Evolutionary conservation across 768 basidiomycete genomes (phyloP).

Genomic region (Dacryopinax spathularia): DNA sequence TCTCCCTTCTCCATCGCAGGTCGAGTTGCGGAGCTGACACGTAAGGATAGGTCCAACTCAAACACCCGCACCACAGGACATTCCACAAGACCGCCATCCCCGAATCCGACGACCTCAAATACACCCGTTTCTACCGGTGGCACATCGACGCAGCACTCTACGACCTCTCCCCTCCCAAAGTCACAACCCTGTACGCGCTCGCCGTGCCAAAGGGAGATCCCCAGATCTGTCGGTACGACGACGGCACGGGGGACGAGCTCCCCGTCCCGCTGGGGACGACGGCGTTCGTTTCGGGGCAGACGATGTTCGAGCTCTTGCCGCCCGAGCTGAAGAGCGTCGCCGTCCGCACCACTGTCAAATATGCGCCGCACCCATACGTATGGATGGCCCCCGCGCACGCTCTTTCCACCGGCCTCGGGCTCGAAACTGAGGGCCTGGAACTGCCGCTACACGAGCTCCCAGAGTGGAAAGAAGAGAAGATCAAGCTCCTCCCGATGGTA

Average conservation of each 20-base stretch:
- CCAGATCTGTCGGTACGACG: slow-evolving; percentile 66
- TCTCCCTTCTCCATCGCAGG: not conserved
- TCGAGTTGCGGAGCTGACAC: not conserved
- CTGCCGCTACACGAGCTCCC: slow-evolving; percentile 53
- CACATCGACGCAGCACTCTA: slow-evolving; percentile 84
- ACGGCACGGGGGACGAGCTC: slow-evolving; percentile 74
- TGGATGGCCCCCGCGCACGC: slow-evolving; percentile 77
- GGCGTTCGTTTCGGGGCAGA: slow-evolving; percentile 54
- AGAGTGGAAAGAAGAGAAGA: slow-evolving; percentile 61
- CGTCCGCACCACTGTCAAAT: slow-evolving; percentile 58
- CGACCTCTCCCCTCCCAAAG: slow-evolving; percentile 60
- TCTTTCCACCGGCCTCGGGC: slow-evolving; percentile 64
- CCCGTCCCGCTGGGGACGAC: slow-evolving; percentile 76
- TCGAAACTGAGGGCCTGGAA: slow-evolving; percentile 66
- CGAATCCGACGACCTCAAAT: slow-evolving; percentile 52
- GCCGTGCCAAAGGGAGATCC: slow-evolving; percentile 47
- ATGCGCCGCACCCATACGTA: slow-evolving; percentile 76
- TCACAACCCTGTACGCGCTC: slow-evolving; percentile 74
- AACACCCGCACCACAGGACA: slow-evolving; percentile 71
- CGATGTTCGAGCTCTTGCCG: slow-evolving; percentile 71
- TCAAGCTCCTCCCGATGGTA: slow-evolving; percentile 58
- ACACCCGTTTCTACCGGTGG: slow-evolving; percentile 84
- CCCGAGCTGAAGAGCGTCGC: slow-evolving; percentile 62
- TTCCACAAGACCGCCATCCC: slow-evolving; percentile 75
- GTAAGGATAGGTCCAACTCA: slow-evolving; percentile 41